A percentile compares a stretch with the other conserved stretches of the same genome.
Evolutionary conservation across 345 rosid genomes (phyloP).

Genomic region (Corchorus capsularis): DNA sequence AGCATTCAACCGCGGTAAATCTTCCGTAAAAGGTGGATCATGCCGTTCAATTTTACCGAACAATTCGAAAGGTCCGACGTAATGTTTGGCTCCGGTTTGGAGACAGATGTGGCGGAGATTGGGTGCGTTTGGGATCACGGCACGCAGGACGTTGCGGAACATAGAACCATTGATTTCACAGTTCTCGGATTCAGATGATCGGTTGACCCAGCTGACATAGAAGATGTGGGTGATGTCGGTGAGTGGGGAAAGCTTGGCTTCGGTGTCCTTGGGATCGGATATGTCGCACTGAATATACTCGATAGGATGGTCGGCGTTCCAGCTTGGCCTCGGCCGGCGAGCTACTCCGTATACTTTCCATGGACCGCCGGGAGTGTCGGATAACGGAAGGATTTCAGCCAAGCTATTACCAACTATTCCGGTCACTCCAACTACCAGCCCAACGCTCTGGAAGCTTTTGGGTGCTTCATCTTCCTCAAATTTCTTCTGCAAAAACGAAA

Average conservation of each 20-base stretch:
- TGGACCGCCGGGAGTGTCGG: conserved; percentile 89
- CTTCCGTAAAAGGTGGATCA: conserved; percentile 83
- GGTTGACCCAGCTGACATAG: conserved; percentile 71
- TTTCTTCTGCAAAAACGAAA: conserved; percentile 55
- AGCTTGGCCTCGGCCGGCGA: conserved; percentile 70
- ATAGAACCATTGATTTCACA: conserved; percentile 64
- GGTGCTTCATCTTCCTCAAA: conserved; percentile 56
- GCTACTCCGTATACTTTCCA: conserved; percentile 99
- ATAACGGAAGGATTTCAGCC: conserved; percentile 84
- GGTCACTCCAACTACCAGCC: conserved; percentile 73
- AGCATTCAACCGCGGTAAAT: conserved; percentile 57
- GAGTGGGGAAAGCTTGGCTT: conserved; percentile 61
- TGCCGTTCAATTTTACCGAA: conserved; percentile 31
- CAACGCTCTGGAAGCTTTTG: conserved; percentile 67
- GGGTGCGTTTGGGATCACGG: conserved; percentile 67
- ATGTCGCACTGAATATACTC: conserved; percentile 92
- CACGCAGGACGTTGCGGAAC: conserved; percentile 71
- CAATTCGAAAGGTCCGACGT: conserved; percentile 51
- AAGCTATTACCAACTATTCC: conserved; percentile 93
- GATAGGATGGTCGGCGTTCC: conserved; percentile 70
- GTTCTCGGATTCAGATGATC: conserved; percentile 57
- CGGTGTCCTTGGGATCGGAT: conserved; percentile 44
- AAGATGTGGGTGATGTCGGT: conserved; percentile 79
- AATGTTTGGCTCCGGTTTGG: conserved; percentile 79
- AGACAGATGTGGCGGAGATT: conserved; percentile 84